phyloP scores from a whole-genome alignment of 306 rosid genomes.

The Acacia confusa region DNA sequence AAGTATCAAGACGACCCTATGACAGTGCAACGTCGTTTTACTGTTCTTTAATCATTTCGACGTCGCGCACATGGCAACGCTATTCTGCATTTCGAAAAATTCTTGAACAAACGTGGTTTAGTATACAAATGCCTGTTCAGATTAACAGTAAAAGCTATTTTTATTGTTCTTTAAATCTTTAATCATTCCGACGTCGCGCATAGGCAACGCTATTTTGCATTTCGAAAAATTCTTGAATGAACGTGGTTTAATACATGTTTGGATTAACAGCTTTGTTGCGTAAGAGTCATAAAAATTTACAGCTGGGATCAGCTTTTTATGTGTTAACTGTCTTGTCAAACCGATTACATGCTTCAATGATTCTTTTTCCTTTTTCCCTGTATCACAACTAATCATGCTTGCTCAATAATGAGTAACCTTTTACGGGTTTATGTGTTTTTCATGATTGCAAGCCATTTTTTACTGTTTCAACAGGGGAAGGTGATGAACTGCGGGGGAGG shows the following conservation, averaged over 20 bases:
- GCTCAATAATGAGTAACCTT: background rate
- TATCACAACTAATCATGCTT: background rate
- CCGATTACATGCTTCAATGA: background rate
- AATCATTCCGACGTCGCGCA: too few species aligned
- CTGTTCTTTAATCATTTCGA: background rate
- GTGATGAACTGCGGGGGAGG: conserved; percentile 94
- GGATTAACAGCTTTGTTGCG: too few species aligned
- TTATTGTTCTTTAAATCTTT: too few species aligned
- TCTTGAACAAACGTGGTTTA: background rate
- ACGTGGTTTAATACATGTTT: too few species aligned
- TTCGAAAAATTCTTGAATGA: too few species aligned
- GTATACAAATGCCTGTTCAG: too few species aligned
- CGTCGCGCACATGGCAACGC: background rate
- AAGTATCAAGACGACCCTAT: conserved; percentile 30
- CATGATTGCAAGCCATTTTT: background rate
- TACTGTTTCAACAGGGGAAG: conserved; percentile 61
- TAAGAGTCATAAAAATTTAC: background rate
- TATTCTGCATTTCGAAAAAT: background rate
- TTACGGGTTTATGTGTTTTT: background rate
- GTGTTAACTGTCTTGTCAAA: background rate
- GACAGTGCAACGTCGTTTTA: background rate
- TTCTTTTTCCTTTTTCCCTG: background rate
- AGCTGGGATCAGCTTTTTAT: background rate
- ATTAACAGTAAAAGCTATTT: too few species aligned
- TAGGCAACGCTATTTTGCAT: too few species aligned